Percentiles rank a stretch among this genome's conserved stretches.
phyloP scores from a whole-genome alignment of 208 protist genomes.

The Acanthamoeba healyi region DNA sequence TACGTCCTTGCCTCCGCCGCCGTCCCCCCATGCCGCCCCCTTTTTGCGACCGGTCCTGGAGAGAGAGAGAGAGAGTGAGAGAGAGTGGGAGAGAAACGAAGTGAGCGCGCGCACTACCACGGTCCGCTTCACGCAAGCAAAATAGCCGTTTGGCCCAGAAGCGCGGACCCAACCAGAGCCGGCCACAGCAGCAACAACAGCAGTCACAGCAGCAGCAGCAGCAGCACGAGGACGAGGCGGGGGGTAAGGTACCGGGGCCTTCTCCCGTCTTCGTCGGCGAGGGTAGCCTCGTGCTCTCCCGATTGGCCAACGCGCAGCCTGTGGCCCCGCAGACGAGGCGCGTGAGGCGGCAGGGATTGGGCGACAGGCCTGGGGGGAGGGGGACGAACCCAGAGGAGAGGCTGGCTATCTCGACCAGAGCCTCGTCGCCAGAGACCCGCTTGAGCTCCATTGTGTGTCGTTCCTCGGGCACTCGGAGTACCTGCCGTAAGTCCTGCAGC shows the following conservation, averaged over 20 bases:
- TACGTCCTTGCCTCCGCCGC: constrained; percentile 34
- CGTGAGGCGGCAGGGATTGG: not conserved
- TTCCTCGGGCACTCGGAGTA: constrained; percentile 42
- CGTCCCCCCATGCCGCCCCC: not conserved
- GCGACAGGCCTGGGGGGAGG: not conserved
- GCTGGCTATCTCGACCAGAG: constrained; percentile 25
- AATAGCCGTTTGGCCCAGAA: too few species aligned
- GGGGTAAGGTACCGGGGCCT: not conserved
- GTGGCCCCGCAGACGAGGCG: not conserved
- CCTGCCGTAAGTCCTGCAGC: constrained; percentile 49
- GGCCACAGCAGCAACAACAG: too few species aligned
- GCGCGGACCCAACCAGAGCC: too few species aligned
- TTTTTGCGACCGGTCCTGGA: constrained; percentile 21
- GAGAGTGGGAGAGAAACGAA: too few species aligned
- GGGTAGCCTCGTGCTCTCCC: not conserved
- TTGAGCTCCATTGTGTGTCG: constrained; percentile 73
- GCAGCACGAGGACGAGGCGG: too few species aligned
- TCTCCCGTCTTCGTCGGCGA: not conserved
- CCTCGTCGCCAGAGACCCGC: constrained; percentile 58
- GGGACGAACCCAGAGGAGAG: constrained; percentile 2
- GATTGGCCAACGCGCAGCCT: not conserved
- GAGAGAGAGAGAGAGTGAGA: too few species aligned
- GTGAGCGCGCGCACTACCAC: not conserved
- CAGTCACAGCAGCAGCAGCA: too few species aligned
- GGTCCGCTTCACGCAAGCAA: too few species aligned